Conservation (phyloP, 2,329 filamentous ascomycete genomes). For the Emmonsiellopsis sp. region DNA sequence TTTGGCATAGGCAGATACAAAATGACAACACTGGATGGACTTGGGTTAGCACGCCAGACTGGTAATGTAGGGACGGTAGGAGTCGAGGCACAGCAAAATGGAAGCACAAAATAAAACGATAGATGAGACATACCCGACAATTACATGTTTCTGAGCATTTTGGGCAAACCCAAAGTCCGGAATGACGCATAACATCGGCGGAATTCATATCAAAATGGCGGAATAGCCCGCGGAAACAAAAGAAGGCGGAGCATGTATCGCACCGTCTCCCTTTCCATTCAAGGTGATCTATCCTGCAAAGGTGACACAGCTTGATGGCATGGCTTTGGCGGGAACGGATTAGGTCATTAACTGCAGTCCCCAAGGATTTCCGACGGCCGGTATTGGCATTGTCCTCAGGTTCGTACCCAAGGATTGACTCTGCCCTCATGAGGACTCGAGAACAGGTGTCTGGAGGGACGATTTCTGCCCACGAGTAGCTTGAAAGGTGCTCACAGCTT, state of each 20-base stretch:
- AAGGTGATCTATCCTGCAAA: constrained; percentile 27
- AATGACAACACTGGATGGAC: constrained; percentile 23
- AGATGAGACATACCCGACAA: constrained; percentile 17
- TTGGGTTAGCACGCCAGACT: neutral
- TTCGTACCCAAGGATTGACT: constrained; percentile 18
- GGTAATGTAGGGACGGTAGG: too few species aligned
- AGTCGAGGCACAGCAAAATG: too few species aligned
- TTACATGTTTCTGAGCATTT: constrained; percentile 28
- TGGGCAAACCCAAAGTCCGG: constrained; percentile 24
- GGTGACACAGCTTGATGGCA: constrained; percentile 22
- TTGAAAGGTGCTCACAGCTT: constrained; percentile 26
- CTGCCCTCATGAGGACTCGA: constrained; percentile 17
- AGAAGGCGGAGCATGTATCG: constrained; percentile 26
- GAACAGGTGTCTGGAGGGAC: constrained; percentile 21
- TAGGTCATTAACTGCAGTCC: constrained; percentile 22
- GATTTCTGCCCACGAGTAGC: constrained; percentile 27
- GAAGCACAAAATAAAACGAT: neutral
- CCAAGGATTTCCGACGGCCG: constrained; percentile 14
- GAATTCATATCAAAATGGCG: constrained; percentile 28
- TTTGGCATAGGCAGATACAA: constrained; percentile 23
- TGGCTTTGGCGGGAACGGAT: constrained; percentile 19
- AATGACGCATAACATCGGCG: constrained; percentile 21
- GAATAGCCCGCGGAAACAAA: constrained; percentile 28
- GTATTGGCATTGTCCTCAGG: constrained; percentile 11
- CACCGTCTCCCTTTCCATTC: constrained; percentile 27